Conservation (phyloP, 164 flowering plant genomes). For the Pachysandra terminalis region DNA sequence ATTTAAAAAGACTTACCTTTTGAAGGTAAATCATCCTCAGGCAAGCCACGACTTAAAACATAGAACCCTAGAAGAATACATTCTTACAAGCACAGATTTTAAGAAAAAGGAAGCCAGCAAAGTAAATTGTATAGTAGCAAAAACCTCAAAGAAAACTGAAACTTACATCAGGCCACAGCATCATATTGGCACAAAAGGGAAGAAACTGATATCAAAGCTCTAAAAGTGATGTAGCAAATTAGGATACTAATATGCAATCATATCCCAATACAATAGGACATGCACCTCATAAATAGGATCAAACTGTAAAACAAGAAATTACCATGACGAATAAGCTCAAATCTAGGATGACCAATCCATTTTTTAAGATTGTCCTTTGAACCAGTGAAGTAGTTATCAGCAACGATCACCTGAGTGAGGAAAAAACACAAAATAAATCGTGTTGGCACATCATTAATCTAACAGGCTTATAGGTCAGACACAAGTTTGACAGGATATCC, state of each 20-base stretch:
- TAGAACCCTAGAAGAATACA: too few relatives aligned
- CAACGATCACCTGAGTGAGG: constrained; percentile 59
- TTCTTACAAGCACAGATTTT: too few relatives aligned
- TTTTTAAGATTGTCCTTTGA: constrained; percentile 69
- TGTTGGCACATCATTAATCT: background rate
- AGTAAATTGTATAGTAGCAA: background rate
- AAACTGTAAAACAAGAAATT: constrained; percentile 6
- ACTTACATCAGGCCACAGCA: too few relatives aligned
- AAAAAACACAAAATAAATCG: background rate
- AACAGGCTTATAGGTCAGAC: background rate
- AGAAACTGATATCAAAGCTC: too few relatives aligned
- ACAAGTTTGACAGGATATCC: background rate
- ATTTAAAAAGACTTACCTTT: too few relatives aligned
- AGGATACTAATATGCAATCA: background rate
- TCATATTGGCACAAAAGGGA: too few relatives aligned
- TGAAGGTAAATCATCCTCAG: too few relatives aligned
- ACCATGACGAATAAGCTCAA: constrained; percentile 69
- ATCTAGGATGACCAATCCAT: constrained; percentile 64
- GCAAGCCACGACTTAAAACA: too few relatives aligned
- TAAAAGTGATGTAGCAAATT: background rate
- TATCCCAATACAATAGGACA: background rate
- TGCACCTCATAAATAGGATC: background rate
- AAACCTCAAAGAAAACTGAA: too few relatives aligned
- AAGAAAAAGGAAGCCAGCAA: background rate
- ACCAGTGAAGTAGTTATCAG: constrained; percentile 84